Evolutionary conservation across 768 basidiomycete genomes (phyloP), one percentile per base, ranked within the genome.

Genomic region (Russula vinacea): DNA sequence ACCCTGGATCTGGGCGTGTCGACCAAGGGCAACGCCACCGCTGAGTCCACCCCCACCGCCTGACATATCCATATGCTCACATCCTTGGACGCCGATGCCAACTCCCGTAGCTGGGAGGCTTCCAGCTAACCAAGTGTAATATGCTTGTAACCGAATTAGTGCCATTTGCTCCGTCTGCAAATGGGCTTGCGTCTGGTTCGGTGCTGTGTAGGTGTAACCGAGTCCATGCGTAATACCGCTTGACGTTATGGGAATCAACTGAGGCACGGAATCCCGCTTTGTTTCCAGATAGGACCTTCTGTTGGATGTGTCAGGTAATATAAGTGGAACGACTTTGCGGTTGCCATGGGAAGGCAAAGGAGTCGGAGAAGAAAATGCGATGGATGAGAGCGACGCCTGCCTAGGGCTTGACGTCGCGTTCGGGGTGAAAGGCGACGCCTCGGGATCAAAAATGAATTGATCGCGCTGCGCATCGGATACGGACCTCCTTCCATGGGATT

Each of bases 341-440:
- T 52, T 61, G 5, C 64, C 64, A 62, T 57, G 64, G n/a, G 45
- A 59, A 22, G 58, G 64, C 14, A 60, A 42, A 10, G 62, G 62
- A 5, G 62, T 65, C 11, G 56, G 66, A 11, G 66, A 65, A 32
- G 55, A 56, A 60, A 60, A 56, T 6, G 63, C 58, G 29, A 56
- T 53, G 13, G 47, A 61, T 7, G 55, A 52, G 33, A 42, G 16
- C 13, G 67, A 67, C 9, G 51, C 47, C n/a, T 49, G 67, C 17
- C 50, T 51, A 4, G 64, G 67, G 49, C 67, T 68, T 2, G 67
- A 68, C 24, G 67, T 68, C 26, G 67, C 67, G 29, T 50, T 66
- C 5, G 67, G 67, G 4, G 65, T 60, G 57, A 68, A 68, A 1
- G 67, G 65, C 10, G 60, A 62, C 5, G 65, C 61, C 40, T 59